Evolutionary conservation across 2,329 filamentous ascomycete species (phyloP), one percentile per base, ranked within the genome.

Genomic region (Cryphonectria japonica): DNA sequence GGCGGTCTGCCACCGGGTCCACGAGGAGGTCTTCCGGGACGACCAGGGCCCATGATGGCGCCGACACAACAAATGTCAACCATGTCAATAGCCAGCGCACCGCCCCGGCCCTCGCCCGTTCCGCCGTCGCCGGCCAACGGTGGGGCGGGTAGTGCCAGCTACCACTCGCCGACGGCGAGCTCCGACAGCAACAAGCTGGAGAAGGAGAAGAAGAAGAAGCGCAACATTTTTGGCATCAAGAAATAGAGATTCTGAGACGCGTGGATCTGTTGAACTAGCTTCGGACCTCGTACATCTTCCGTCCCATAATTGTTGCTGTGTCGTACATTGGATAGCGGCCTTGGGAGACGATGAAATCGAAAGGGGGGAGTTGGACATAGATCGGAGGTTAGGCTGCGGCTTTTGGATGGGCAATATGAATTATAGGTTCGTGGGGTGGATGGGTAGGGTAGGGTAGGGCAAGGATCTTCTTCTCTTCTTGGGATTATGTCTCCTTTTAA

Each of bases 171-270:
- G 68, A 73, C 71, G 66, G 73, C 76, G 69, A 74, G 74, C 22
- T 34, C 67, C 46, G 67, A 69, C 29, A 71, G 70, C 50, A 74
- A 70, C 72, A 89, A 90, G 79, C 75, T 80, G 26, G 85, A 88
- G 77, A 91, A 91, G 26, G 85, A 88, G 77, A 91, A 91, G 82
- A 91, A 91, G 82, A 90, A 90, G 84, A 87, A 84, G 77, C 82
- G 87, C 68, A 86, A 87, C 72, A 86, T 89, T 73, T 80, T 89
- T 70, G 85, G 86, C 39, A 84, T 88, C 76, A 90, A 89, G 81
- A 91, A 92, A 79, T 83, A 73, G 69, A 34, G 50, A 22, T n/a
- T 72, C 63, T 59, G 14, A 57, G 16, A 60, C 41, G 29, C 26
- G 16, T 26, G n/a, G 52, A 19, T 3, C n/a, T 22, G 66, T 59